Conservation (phyloP, 305 asterid genomes). For the Solanum hybrid region DNA sequence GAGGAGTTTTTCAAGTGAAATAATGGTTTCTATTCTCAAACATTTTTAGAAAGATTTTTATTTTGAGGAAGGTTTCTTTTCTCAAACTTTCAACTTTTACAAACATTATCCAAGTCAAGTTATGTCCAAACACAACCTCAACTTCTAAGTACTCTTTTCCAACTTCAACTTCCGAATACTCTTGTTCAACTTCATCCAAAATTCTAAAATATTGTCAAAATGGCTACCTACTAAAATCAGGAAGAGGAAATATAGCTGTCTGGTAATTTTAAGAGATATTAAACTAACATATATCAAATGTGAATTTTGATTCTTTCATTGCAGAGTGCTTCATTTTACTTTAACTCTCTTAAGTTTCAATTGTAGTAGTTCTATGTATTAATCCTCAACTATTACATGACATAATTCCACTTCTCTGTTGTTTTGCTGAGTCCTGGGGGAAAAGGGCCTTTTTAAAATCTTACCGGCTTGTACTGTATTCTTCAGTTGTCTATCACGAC, state of each 20-base stretch:
- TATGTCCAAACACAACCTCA: not conserved
- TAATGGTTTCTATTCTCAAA: not conserved
- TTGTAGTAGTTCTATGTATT: not conserved
- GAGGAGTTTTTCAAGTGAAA: not conserved
- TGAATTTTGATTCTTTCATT: not conserved
- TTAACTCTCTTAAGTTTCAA: not conserved
- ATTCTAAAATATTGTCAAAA: not conserved
- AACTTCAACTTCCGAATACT: not conserved
- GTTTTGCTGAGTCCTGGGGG: not conserved
- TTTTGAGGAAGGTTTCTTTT: not conserved
- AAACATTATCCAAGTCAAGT: not conserved
- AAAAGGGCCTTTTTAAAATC: not conserved
- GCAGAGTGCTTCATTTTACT: not conserved
- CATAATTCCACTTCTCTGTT: not conserved
- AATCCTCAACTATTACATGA: not conserved
- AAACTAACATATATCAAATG: not conserved
- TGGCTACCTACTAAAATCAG: not conserved
- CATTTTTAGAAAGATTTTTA: too few relatives aligned
- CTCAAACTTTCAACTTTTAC: not conserved
- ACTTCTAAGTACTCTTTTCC: not conserved
- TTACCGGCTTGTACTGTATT: not conserved
- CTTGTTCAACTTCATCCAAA: not conserved
- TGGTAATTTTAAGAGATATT: not conserved
- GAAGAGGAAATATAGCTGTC: not conserved
- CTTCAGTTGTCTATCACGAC: not conserved